Percentiles rank a stretch among this genome's conserved stretches.
Conservation (phyloP, 108 stramenopile genomes). For the Fragilaria radians region DNA sequence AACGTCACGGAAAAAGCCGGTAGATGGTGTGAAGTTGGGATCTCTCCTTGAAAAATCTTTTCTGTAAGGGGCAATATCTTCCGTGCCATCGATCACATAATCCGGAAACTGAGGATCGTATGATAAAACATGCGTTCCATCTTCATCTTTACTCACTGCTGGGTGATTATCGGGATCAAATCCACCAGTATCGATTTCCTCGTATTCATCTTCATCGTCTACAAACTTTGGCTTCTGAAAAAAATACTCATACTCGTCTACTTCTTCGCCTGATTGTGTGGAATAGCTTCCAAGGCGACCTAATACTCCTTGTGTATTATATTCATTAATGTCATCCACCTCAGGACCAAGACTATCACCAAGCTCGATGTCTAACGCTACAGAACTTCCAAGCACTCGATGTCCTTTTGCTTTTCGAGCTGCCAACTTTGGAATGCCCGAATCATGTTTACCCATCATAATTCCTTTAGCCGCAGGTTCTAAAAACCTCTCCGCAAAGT, state of each 20-base stretch:
- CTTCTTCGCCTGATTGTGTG: background rate
- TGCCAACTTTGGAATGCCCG: constrained; percentile 56
- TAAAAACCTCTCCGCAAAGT: constrained; percentile 27
- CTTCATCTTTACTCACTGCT: background rate
- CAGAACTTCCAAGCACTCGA: constrained; percentile 29
- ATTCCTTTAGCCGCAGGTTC: constrained; percentile 41
- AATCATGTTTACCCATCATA: constrained; percentile 32
- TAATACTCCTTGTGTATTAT: constrained; percentile 2
- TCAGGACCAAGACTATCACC: constrained; percentile 17
- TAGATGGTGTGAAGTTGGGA: background rate
- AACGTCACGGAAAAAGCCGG: background rate
- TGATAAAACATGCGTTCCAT: background rate
- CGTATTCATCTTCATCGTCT: constrained; percentile 10
- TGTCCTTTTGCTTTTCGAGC: constrained; percentile 55
- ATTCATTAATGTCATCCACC: constrained; percentile 9
- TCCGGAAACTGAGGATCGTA: background rate
- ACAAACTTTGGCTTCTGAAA: background rate
- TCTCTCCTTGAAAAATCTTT: background rate
- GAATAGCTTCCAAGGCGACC: background rate
- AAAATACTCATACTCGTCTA: background rate
- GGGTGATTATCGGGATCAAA: constrained; percentile 5
- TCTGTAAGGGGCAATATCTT: background rate
- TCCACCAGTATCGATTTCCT: background rate
- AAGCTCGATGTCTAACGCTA: constrained; percentile 2
- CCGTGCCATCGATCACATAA: background rate